phyloP scores from a whole-genome alignment of 371 early-diverging fungal species.

The Choanephora cucurbitarum region DNA sequence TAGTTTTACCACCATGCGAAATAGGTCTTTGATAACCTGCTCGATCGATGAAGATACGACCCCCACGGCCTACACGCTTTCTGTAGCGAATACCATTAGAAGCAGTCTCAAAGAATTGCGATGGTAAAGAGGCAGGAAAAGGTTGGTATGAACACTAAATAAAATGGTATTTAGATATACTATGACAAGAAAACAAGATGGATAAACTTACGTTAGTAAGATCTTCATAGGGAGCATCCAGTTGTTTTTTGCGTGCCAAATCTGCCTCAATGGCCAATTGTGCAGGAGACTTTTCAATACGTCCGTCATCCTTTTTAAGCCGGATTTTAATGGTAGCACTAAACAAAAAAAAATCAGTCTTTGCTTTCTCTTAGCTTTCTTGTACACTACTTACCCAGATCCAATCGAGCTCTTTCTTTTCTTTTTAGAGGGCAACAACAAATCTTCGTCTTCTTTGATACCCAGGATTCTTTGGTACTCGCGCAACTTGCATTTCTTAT shows the following conservation, averaged over 20 bases:
- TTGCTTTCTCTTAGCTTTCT: not conserved
- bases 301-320: constrained; percentile 38
- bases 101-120: constrained; percentile 34
- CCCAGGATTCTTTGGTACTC: constrained; percentile 57
- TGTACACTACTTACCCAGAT: constrained; percentile 30
- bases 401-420: constrained; percentile 35
- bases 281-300: constrained; percentile 40
- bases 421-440: constrained; percentile 37
- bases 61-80: constrained; percentile 64
- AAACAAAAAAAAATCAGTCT: not conserved
- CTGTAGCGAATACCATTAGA: constrained; percentile 41
- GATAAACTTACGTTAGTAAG: constrained; percentile 51
- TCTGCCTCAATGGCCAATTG: constrained; percentile 53
- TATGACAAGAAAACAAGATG: not conserved
- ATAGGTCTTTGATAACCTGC: constrained; percentile 18
- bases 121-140: constrained; percentile 40
- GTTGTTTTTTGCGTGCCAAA: constrained; percentile 51
- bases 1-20: constrained; percentile 25
- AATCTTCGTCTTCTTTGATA: constrained; percentile 56
- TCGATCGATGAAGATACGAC: constrained; percentile 61
- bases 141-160: constrained; percentile 56
- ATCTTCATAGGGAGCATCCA: constrained; percentile 60
- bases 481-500: constrained; percentile 54
- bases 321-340: constrained; percentile 59
- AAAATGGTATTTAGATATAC: too few relatives aligned